Percentiles rank a stretch among this genome's conserved stretches.
These are phyloP conservation scores for Sechiopsis laciniata DNA, from an alignment of 306 rosid species.

Conservation along the genomic window DNA sequence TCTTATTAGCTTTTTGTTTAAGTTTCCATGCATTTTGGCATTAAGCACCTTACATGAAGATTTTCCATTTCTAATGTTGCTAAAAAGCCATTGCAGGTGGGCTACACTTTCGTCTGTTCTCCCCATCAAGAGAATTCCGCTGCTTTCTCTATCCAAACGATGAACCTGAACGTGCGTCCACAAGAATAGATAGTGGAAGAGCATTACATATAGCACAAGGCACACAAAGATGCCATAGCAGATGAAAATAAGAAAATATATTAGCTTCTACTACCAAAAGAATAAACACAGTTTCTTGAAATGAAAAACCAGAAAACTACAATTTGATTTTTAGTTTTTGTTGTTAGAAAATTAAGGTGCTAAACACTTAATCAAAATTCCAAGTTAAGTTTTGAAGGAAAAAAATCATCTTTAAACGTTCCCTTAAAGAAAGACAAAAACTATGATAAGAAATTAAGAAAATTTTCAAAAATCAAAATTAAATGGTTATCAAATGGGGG, in stretches of 20 bases:
- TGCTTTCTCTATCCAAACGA: constrained; percentile 88
- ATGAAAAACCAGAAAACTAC: background rate
- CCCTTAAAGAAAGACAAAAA: no score
- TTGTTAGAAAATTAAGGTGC: no score
- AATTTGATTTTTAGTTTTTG: no score
- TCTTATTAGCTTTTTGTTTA: no score
- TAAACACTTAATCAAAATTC: no score
- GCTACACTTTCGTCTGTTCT: constrained; percentile 71
- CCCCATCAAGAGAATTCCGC: constrained; percentile 74
- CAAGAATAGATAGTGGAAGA: background rate
- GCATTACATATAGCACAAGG: background rate
- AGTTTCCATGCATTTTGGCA: background rate
- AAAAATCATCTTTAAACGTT: no score
- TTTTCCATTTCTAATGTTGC: constrained; percentile 42
- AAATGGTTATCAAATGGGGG: no score
- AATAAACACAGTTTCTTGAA: background rate
- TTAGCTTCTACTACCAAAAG: background rate
- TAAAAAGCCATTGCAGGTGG: constrained; percentile 68
- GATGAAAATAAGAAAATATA: background rate
- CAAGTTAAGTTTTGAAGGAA: no score
- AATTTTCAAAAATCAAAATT: no score
- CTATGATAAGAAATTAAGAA: no score
- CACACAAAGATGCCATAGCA: background rate
- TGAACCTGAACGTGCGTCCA: constrained; percentile 56
- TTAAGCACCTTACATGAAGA: constrained; percentile 56